Evolutionary conservation across 805 yeast genomes (phyloP), one percentile per base, ranked within the genome.

Genomic region (Komagataella pseudopastoris): DNA sequence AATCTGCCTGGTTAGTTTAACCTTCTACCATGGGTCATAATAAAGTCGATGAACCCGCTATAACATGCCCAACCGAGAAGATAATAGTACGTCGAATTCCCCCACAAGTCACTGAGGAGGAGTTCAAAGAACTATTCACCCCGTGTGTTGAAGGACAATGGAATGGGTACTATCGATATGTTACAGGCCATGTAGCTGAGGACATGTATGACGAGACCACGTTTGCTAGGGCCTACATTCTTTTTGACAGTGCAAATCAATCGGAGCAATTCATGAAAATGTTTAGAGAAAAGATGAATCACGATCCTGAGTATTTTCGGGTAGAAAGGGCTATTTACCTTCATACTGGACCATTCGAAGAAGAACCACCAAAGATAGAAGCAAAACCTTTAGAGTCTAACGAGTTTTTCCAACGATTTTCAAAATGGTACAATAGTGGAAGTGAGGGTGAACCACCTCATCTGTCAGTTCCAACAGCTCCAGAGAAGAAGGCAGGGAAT

Each of bases 401-500:
- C 14, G 39, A 30, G 5, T 30, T 8, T 30, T 30, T 30, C 14
- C 39, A 30, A 14, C 10, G 39, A 14, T 30, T 7, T 14, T 7
- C 14, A 30, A n/a, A 30, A 14, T 30, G 39, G 39, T 30, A 30
- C 5, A 30, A 30, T 14, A 30, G 6, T 14, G 39, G 39, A 12
- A 10, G 39, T 8, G 39, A 30, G 5, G 39, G 39, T 10, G 39
- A 30, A 30, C 14, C 39, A 10, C 39, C 39, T 8, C 39, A 30
- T 30, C 14, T 30, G 14, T 30, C 14, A 10, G 39, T 30, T 30
- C n/a, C 39, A 10, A 30, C 39, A 49, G 43, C 44, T 23, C 6
- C 51, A 3, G 30, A 53, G 16, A 51, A 46, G 48, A 56, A 55
- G 39, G 51, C 49, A 30, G 56, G 56, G 43, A 54, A 51, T 43